phyloP scores from a whole-genome alignment of 192 early-diverging fungal species.

The Coemansia sp. region DNA sequence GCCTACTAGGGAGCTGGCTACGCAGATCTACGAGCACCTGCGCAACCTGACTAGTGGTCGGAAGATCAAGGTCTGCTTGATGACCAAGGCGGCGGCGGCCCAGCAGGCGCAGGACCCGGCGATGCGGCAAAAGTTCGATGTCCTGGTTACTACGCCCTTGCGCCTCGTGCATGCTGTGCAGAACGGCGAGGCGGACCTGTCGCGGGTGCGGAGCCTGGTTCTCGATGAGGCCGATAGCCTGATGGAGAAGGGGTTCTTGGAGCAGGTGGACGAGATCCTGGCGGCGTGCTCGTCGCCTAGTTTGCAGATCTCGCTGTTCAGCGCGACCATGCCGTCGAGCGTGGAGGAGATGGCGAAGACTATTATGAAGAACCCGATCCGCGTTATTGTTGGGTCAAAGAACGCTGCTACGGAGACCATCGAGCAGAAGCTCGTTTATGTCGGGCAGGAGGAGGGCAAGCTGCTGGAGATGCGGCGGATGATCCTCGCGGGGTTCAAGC shows the following conservation, averaged over 20 bases:
- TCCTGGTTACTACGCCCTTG: slow-evolving; percentile 90
- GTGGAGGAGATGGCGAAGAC: slow-evolving; percentile 90
- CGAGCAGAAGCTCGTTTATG: slow-evolving; percentile 84
- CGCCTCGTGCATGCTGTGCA: slow-evolving; percentile 88
- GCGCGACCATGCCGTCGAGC: slow-evolving; percentile 88
- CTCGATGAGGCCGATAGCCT: slow-evolving; percentile 85
- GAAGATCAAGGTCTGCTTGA: slow-evolving; percentile 76
- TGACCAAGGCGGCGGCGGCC: slow-evolving; percentile 76
- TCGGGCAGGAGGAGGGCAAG: slow-evolving; percentile 93
- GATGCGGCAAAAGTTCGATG: slow-evolving; percentile 77
- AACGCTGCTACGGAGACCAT: slow-evolving; percentile 92
- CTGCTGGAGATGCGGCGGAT: slow-evolving; percentile 88
- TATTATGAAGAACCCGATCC: slow-evolving; percentile 87
- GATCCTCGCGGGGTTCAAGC: slow-evolving; percentile 73
- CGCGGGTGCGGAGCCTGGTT: slow-evolving; percentile 70
- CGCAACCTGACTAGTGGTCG: slow-evolving; percentile 69
- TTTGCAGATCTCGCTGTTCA: slow-evolving; percentile 84
- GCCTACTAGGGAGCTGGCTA: slow-evolving; percentile 90
- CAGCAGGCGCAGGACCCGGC: slow-evolving; percentile 65
- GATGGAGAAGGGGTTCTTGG: slow-evolving; percentile 79
- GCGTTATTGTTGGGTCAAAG: slow-evolving; percentile 83
- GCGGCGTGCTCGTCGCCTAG: slow-evolving; percentile 73
- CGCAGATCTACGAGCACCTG: slow-evolving; percentile 82
- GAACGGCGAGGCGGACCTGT: slow-evolving; percentile 71
- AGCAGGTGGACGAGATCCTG: slow-evolving; percentile 85